These are phyloP conservation scores for Rickenella mellea DNA, from an alignment of 768 basidiomycete genomes.

Conservation along the genomic window DNA sequence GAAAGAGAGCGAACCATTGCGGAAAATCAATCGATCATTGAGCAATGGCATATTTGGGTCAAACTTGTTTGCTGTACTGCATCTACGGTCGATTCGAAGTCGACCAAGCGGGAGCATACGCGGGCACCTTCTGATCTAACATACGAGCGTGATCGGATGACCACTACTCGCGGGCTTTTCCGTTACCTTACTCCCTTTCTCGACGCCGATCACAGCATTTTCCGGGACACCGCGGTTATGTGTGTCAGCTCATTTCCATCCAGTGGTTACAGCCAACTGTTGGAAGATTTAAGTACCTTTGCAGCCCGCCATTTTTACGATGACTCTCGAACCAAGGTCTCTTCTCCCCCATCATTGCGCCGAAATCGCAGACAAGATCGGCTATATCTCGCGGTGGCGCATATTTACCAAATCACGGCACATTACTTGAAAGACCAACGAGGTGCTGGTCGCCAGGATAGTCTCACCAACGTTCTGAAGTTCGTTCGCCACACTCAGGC, in stretches of 20 bases:
- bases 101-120: constrained; percentile 50
- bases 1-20: constrained; percentile 42
- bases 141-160: constrained; percentile 73
- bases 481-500: constrained; percentile 78
- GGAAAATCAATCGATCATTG: constrained; percentile 50
- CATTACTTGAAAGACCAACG: constrained; percentile 64
- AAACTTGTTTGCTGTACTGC: constrained; percentile 82
- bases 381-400: constrained; percentile 77
- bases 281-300: constrained; percentile 77
- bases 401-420: constrained; percentile 82
- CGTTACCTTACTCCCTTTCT: constrained; percentile 81
- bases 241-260: constrained; percentile 84
- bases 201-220: constrained; percentile 73
- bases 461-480: constrained; percentile 71
- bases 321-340: constrained; percentile 40
- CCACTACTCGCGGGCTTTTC: constrained; percentile 77
- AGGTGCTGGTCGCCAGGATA: constrained; percentile 58
- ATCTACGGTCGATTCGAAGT: constrained; percentile 47
- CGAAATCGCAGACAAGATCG: constrained; percentile 67
- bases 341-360: constrained; percentile 32
- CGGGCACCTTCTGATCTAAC: constrained; percentile 64
- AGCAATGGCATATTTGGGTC: constrained; percentile 81
- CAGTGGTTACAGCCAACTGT: constrained; percentile 64
- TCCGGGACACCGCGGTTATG: constrained; percentile 79
- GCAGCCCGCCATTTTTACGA: constrained; percentile 79